phyloP scores from a whole-genome alignment of 164 flowering plant species.

The Tinospora cordifolia region DNA sequence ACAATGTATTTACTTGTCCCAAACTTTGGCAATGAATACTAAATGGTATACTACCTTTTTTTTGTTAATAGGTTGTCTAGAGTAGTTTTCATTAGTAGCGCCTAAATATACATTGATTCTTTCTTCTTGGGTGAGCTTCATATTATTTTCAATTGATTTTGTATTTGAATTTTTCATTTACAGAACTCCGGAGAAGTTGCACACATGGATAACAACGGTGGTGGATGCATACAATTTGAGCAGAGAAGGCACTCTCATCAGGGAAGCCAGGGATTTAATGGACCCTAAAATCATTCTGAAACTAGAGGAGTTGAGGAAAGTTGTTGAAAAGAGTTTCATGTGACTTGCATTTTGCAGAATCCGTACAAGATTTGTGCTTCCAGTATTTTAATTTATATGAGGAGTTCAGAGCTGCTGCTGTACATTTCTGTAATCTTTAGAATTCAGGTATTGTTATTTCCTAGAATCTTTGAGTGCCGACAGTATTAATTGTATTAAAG shows the following conservation, averaged over 20 bases:
- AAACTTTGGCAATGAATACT: too few species aligned
- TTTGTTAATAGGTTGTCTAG: too few species aligned
- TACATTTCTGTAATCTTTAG: neutral
- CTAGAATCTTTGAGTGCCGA: too few species aligned
- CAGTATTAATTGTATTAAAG: too few species aligned
- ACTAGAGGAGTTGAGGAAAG: constrained; percentile 42
- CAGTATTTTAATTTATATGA: neutral
- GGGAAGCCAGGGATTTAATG: constrained; percentile 62
- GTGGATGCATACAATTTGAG: constrained; percentile 60
- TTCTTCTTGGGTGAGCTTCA: neutral
- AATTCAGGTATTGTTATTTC: neutral
- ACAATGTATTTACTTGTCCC: neutral
- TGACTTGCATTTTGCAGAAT: constrained; percentile 16
- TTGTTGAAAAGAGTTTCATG: constrained; percentile 49
- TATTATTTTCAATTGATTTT: neutral
- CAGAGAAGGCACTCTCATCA: constrained; percentile 46
- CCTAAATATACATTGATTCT: neutral
- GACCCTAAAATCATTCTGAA: constrained; percentile 41
- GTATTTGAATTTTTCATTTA: neutral
- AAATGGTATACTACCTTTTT: too few species aligned
- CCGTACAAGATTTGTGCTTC: neutral
- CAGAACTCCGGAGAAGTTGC: constrained; percentile 72
- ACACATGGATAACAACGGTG: constrained; percentile 43
- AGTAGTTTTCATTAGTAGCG: too few species aligned
- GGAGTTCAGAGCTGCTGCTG: neutral